Percentiles rank a stretch among this genome's conserved stretches.
Evolutionary conservation across 73 alveolate genomes (phyloP).

Genomic region (Paramecium pentaurelia): DNA sequence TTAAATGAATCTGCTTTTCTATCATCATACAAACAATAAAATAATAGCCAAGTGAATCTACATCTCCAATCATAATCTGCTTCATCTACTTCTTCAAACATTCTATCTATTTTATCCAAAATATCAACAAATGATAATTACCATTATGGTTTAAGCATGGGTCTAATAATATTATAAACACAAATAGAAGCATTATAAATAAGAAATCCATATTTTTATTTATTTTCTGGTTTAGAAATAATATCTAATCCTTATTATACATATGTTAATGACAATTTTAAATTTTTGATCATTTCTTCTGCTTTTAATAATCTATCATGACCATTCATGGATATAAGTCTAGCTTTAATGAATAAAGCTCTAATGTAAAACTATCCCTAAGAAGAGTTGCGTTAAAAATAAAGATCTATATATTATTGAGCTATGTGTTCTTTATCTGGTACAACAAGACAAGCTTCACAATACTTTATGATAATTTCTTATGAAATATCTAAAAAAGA

Average conservation of each 20-base stretch:
- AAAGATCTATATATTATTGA: conserved; percentile 82
- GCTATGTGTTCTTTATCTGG: conserved; percentile 83
- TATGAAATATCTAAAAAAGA: not conserved
- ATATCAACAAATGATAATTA: conserved; percentile 88
- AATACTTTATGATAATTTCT: not conserved
- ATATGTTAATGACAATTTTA: conserved; percentile 79
- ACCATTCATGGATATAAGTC: conserved; percentile 80
- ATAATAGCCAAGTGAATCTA: conserved; percentile 78
- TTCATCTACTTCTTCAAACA: conserved; percentile 97
- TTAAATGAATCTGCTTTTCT: conserved; percentile 96
- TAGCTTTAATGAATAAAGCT: conserved; percentile 88
- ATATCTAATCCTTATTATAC: conserved; percentile 91
- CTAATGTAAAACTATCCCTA: conserved; percentile 93
- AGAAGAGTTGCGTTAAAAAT: conserved; percentile 77
- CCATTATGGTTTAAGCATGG: conserved; percentile 88
- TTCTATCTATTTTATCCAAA: conserved; percentile 87
- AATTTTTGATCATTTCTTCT: conserved; percentile 88
- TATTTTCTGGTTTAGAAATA: conserved; percentile 94
- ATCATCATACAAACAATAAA: conserved; percentile 91
- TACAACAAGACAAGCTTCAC: conserved; percentile 20
- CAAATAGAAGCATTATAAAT: conserved; percentile 95
- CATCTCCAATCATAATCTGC: conserved; percentile 96
- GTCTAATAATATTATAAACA: conserved; percentile 89
- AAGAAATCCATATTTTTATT: conserved; percentile 87
- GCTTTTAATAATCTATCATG: conserved; percentile 80